A percentile compares a stretch with the other conserved stretches of the same genome.
Evolutionary conservation across 2,329 filamentous ascomycete genomes (phyloP).

Genomic region (Blastomyces gilchristii): DNA sequence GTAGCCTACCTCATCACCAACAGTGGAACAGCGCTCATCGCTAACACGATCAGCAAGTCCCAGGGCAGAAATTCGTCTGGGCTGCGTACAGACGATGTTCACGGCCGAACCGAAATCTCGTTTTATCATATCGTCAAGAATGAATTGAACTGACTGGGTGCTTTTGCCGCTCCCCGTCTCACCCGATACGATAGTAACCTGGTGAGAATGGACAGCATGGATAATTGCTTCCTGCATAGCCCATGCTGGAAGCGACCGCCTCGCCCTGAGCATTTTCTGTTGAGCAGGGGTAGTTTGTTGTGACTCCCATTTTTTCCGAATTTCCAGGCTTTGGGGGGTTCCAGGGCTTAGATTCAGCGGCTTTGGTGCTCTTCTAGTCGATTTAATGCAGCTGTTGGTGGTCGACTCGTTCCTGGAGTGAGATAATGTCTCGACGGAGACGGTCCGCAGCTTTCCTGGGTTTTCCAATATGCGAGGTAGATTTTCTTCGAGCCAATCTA

Average conservation of each 20-base stretch:
- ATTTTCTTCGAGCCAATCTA: conserved; percentile 85
- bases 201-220: conserved; percentile 59
- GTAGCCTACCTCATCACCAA: conserved; percentile 86
- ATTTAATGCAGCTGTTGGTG: conserved; percentile 12
- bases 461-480: conserved; percentile 72
- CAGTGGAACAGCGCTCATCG: conserved; percentile 70
- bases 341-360: conserved; percentile 56
- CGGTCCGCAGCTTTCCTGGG: conserved; percentile 73
- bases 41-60: conserved; percentile 90
- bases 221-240: conserved; percentile 67
- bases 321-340: conserved; percentile 46
- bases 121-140: conserved; percentile 80
- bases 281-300: conserved; percentile 57
- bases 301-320: conserved; percentile 54
- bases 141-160: conserved; percentile 91
- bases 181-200: conserved; percentile 93
- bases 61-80: conserved; percentile 84
- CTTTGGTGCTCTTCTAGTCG: conserved; percentile 39
- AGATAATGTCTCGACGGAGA: conserved; percentile 63
- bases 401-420: conserved; percentile 47
- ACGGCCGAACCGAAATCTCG: conserved; percentile 62
- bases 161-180: conserved; percentile 97
- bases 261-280: conserved; percentile 62
- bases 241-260: conserved; percentile 79
- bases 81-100: conserved; percentile 93